These are phyloP conservation scores for Vachellia pachyceras DNA, from an alignment of 306 rosid species.

Conservation along the genomic window DNA sequence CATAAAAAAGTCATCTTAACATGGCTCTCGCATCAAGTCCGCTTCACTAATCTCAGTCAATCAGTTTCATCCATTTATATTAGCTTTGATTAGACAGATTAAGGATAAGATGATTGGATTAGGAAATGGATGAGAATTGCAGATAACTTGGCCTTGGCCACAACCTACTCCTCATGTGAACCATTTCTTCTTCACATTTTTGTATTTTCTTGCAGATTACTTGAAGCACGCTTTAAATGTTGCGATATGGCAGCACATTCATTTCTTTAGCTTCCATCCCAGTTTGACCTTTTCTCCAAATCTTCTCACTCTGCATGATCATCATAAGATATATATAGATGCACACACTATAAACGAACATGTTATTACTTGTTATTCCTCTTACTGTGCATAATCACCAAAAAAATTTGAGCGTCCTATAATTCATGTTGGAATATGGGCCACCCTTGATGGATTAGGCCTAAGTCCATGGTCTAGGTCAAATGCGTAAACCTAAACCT, in stretches of 20 bases:
- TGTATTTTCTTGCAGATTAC: not conserved
- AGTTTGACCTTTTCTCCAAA: not conserved
- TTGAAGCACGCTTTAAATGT: not conserved
- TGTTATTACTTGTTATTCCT: too few relatives aligned
- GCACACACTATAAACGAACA: not conserved
- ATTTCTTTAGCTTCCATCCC: not conserved
- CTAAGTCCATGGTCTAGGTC: too few relatives aligned
- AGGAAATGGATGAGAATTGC: not conserved
- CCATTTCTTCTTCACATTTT: not conserved
- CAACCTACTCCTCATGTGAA: not conserved
- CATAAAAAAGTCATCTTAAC: not conserved
- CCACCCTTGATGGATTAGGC: too few relatives aligned
- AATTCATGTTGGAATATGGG: too few relatives aligned
- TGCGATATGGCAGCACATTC: not conserved
- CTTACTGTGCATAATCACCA: too few relatives aligned
- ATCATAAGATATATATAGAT: not conserved
- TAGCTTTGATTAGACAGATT: not conserved
- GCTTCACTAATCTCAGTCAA: not conserved
- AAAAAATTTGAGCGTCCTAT: too few relatives aligned
- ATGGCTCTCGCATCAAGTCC: not conserved
- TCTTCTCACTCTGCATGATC: not conserved
- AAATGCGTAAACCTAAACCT: too few relatives aligned
- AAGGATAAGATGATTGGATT: constrained; percentile 19
- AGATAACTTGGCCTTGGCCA: not conserved
- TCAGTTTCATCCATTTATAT: not conserved